Percentiles rank a stretch among this genome's conserved stretches.
Evolutionary conservation across 257 asterid species (phyloP).

Genomic region (Verbena officinalis): DNA sequence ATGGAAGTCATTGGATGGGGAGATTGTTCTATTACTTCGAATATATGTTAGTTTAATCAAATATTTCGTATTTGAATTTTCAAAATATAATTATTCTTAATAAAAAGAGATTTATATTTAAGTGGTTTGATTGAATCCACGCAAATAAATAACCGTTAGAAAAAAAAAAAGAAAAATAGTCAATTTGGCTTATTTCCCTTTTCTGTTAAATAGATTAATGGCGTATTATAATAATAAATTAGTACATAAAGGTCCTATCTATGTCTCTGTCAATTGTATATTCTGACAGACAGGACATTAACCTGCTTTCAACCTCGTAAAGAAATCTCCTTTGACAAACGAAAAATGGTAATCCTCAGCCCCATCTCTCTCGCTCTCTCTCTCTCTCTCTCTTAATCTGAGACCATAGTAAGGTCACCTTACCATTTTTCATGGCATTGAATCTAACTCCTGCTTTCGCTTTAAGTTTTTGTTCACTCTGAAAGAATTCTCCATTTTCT

Average conservation of each 20-base stretch:
- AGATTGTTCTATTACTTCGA: too few relatives aligned
- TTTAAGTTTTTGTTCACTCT: background rate
- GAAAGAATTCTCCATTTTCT: background rate
- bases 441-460: slow-evolving; percentile 1
- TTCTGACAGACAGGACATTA: slow-evolving; percentile 17
- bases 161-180: too few relatives aligned
- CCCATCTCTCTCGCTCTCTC: background rate
- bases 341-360: slow-evolving; percentile 22
- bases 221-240: too few relatives aligned
- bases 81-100: too few relatives aligned
- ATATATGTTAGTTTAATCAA: too few relatives aligned
- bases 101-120: too few relatives aligned
- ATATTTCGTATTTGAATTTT: too few relatives aligned
- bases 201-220: too few relatives aligned
- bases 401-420: background rate
- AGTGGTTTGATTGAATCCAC: too few relatives aligned
- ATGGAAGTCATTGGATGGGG: too few relatives aligned
- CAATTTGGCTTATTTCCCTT: too few relatives aligned
- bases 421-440: background rate
- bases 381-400: background rate
- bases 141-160: too few relatives aligned
- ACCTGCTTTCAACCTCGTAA: background rate
- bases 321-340: background rate
- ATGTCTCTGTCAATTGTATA: slow-evolving; percentile 12
- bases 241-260: slow-evolving; percentile 8